A percentile compares a stretch with the other conserved stretches of the same genome.
phyloP scores from a whole-genome alignment of 768 basidiomycete genomes.

The Amanita rimosa region DNA sequence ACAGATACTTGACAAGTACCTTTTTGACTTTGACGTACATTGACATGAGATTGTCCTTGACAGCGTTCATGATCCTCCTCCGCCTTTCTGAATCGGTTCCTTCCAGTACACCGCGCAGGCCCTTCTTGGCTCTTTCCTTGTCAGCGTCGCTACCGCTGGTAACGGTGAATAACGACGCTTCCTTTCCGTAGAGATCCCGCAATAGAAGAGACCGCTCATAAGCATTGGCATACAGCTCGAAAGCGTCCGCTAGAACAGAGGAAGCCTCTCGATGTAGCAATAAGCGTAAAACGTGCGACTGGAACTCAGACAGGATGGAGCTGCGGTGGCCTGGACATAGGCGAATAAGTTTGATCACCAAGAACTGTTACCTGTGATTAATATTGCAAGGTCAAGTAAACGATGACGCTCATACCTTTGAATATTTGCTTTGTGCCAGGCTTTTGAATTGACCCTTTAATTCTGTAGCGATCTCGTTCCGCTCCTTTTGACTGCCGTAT shows the following conservation, averaged over 20 bases:
- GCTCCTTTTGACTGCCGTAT: constrained; percentile 62
- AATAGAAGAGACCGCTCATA: constrained; percentile 75
- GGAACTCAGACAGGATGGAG: constrained; percentile 71
- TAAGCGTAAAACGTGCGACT: constrained; percentile 61
- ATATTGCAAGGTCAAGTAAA: neutral
- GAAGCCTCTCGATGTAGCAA: constrained; percentile 82
- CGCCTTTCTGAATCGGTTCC: constrained; percentile 51
- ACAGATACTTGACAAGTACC: neutral
- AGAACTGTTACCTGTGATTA: constrained; percentile 39
- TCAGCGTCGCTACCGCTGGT: constrained; percentile 47
- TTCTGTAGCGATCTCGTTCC: constrained; percentile 75
- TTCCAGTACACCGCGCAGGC: constrained; percentile 58
- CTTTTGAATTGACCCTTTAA: constrained; percentile 71
- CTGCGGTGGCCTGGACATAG: constrained; percentile 64
- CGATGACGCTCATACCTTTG: constrained; percentile 42
- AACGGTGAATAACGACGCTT: constrained; percentile 55
- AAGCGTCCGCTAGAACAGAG: constrained; percentile 76
- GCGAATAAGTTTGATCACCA: constrained; percentile 72
- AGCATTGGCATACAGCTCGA: constrained; percentile 78
- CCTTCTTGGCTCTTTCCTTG: constrained; percentile 53
- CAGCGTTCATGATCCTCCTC: constrained; percentile 51
- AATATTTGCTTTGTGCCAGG: constrained; percentile 81
- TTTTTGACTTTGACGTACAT: constrained; percentile 40
- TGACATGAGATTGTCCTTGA: constrained; percentile 64
- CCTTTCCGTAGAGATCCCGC: constrained; percentile 86